A percentile compares a stretch with the other conserved stretches of the same genome.
These are phyloP conservation scores for Skeletonema menzelii DNA, from an alignment of 108 stramenopile genomes.

Conservation along the genomic window DNA sequence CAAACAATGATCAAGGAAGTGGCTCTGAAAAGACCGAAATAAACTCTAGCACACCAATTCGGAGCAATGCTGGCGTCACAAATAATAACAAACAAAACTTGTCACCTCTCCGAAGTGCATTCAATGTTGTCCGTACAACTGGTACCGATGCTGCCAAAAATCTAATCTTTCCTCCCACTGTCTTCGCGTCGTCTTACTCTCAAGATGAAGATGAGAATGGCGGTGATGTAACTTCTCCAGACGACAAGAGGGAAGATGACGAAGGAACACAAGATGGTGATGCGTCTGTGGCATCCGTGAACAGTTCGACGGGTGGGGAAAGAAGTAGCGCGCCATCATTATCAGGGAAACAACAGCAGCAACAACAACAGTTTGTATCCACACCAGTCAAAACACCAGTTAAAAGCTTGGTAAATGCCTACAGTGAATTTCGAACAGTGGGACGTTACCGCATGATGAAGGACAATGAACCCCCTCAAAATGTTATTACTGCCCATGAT, in stretches of 20 bases:
- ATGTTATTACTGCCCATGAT: slow-evolving; percentile 8
- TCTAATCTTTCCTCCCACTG: slow-evolving; percentile 14
- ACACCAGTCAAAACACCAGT: slow-evolving; percentile 14
- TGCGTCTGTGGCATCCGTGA: background rate
- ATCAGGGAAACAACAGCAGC: background rate
- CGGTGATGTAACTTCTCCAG: slow-evolving; percentile 1
- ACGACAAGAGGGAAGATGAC: background rate
- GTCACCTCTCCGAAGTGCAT: slow-evolving; percentile 4
- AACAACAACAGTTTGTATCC: slow-evolving; percentile 4
- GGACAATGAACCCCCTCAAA: slow-evolving; percentile 17
- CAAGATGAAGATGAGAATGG: background rate
- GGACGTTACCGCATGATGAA: slow-evolving; percentile 36
- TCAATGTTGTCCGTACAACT: background rate
- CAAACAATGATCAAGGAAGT: background rate
- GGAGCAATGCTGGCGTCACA: background rate
- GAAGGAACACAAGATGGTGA: background rate
- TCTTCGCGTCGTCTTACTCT: background rate
- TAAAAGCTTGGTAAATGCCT: slow-evolving; percentile 25
- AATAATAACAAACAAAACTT: background rate
- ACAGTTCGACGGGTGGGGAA: background rate
- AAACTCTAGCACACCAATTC: background rate
- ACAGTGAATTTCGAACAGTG: slow-evolving; percentile 32
- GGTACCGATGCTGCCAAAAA: slow-evolving; percentile 13
- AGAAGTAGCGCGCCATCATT: background rate
- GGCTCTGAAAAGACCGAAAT: background rate